Conservation (phyloP, 148 eudicot genomes). For the Cornus kousa region DNA sequence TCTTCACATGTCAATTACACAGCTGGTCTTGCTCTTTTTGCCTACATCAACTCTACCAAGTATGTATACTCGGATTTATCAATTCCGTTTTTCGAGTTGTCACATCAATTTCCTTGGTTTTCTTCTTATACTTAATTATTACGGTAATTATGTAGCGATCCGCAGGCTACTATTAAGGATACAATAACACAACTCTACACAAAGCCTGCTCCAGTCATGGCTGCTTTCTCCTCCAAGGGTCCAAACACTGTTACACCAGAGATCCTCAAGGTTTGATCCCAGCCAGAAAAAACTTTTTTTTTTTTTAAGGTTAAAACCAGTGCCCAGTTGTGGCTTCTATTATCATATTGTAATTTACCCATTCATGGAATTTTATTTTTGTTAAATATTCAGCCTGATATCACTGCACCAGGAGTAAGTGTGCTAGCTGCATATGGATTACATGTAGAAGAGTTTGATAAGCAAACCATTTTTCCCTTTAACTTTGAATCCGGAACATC, state of each 20-base stretch:
- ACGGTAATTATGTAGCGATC: constrained; percentile 20
- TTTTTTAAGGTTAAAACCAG: no score
- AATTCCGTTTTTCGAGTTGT: constrained; percentile 13
- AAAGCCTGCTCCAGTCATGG: constrained; percentile 67
- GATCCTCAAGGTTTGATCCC: constrained; percentile 37
- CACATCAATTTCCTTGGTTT: no score
- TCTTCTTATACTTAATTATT: no score
- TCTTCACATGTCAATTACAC: constrained; percentile 49
- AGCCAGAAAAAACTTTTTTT: no score
- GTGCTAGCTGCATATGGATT: constrained; percentile 58
- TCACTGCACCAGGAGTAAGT: constrained; percentile 73
- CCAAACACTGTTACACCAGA: constrained; percentile 30
- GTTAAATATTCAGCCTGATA: constrained; percentile 50
- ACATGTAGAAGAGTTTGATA: constrained; percentile 18
- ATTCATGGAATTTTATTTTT: background rate
- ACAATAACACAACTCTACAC: constrained; percentile 8
- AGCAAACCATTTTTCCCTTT: constrained; percentile 28
- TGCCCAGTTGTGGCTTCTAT: no score
- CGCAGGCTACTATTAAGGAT: constrained; percentile 28
- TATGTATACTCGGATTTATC: background rate
- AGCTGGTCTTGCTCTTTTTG: constrained; percentile 39
- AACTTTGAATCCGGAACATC: constrained; percentile 55
- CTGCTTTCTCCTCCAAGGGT: constrained; percentile 66
- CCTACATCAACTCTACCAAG: constrained; percentile 53
- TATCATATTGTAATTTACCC: background rate